Percentiles rank a stretch among this genome's conserved stretches.
Conservation (phyloP, 495 filamentous ascomycete genomes). For the Articulospora tetracladia region DNA sequence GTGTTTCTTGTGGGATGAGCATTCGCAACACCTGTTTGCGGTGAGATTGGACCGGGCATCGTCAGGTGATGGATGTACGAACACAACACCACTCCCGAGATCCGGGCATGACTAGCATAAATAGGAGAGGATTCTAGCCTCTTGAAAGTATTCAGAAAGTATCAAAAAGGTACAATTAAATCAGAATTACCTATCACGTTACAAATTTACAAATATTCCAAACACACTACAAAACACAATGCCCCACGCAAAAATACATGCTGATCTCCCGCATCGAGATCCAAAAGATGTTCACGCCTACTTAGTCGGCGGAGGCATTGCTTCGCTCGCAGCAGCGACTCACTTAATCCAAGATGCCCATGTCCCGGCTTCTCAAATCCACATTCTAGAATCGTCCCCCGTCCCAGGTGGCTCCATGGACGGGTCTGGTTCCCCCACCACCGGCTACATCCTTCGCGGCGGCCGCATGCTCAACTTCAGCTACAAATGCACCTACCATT, state of each 20-base stretch:
- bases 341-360: constrained; percentile 41
- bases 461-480: constrained; percentile 36
- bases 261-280: constrained; percentile 15
- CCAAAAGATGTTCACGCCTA: constrained; percentile 32
- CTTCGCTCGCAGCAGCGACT: constrained; percentile 37
- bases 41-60: not conserved
- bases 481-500: constrained; percentile 32
- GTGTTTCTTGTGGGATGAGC: not conserved
- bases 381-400: constrained; percentile 36
- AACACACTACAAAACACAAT: not conserved
- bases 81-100: not conserved
- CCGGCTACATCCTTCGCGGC: constrained; percentile 37
- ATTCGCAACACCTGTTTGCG: not conserved
- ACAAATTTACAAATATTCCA: not conserved
- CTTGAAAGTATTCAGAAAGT: too few relatives aligned
- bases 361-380: constrained; percentile 34
- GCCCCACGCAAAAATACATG: not conserved
- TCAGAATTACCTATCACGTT: too few relatives aligned
- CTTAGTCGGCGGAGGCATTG: constrained; percentile 39
- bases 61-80: not conserved
- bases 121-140: too few relatives aligned
- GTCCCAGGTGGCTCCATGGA: constrained; percentile 32
- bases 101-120: not conserved
- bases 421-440: constrained; percentile 30
- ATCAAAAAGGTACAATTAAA: too few relatives aligned